Base-by-base conservation (phyloP, 441 rosid genomes). In the Gossypium trilobum region DNA sequence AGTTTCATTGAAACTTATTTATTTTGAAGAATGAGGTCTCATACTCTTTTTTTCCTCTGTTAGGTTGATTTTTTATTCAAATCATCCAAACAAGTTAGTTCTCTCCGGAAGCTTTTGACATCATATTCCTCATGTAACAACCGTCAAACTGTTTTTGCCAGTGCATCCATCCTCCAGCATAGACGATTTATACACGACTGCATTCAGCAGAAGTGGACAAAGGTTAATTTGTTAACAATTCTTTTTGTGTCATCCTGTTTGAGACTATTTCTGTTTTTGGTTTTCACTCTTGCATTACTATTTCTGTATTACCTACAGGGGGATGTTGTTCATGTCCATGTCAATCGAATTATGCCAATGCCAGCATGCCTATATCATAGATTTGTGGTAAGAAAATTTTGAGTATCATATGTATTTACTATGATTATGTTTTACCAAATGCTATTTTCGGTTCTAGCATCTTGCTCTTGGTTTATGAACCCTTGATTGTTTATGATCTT, bases 121-220 rank as follows among this genome's bases (percentile, higher is more conserved):
- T 78, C 79, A n/a, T 91, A 88, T 75, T 91, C 97, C 1, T 90
- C 92, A 9, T 83, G 88, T 82, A 80, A 81, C 73, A 81, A 71
- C 78, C 87, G 89, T 52, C 97, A 88, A 84, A 94, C 94, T 4
- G 82, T 94, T 81, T 88, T 94, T 74, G 94, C 95, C 29, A 89
- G 98, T 81, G 98, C 98, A 67, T 91, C 98, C 70, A 88, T 91
- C 67, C 97, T 96, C 50, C 95, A 91, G 78, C 97, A 90, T 71
- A 87, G 82, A 36, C 81, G 90, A 77, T 94, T 94, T 79, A 65
- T 91, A 60, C 82, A 88, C 70, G 97, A 91, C 55, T 91, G 96
- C 76, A 82, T 90, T 51, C 98, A 90, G 74, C 95, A 90, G 78
- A 91, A 91, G 71, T 90, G 97, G 98, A 94, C 94, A 72, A 89